Conservation (phyloP, 805 yeast species). For the Zygoascus bituminiphila region DNA sequence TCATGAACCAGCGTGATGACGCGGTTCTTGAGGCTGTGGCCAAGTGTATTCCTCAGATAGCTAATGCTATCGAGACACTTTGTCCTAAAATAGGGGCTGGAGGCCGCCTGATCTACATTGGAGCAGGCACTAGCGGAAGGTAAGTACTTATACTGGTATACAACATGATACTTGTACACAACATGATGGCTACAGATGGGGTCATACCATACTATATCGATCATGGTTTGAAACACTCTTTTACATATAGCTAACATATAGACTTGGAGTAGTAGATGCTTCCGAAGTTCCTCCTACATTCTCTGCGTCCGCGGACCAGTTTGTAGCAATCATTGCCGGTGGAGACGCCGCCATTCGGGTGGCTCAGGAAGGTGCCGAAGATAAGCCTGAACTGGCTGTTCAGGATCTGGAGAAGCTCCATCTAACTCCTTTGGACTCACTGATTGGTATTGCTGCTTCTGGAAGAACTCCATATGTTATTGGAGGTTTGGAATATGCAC, state of each 20-base stretch:
- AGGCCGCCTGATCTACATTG: constrained; percentile 25
- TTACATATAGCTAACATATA: neutral
- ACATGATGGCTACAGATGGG: no score
- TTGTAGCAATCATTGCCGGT: constrained; percentile 24
- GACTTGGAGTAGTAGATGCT: constrained; percentile 24
- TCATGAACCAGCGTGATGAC: constrained; percentile 20
- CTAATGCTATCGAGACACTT: constrained; percentile 18
- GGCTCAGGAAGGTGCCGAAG: constrained; percentile 25
- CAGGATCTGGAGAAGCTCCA: constrained; percentile 16
- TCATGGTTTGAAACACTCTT: neutral
- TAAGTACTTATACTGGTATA: no score
- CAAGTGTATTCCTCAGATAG: constrained; percentile 11
- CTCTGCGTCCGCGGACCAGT: constrained; percentile 20
- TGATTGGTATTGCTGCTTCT: constrained; percentile 25
- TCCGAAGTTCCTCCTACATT: constrained; percentile 25
- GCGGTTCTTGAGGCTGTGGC: constrained; percentile 13
- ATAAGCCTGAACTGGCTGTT: constrained; percentile 14
- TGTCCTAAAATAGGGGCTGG: constrained; percentile 17
- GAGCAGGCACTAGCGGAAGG: constrained; percentile 24
- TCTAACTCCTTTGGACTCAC: constrained; percentile 17
- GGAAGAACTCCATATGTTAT: constrained; percentile 27
- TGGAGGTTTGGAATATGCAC: constrained; percentile 20
- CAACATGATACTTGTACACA: no score
- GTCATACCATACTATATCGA: no score
- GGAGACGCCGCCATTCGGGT: constrained; percentile 23